phyloP scores from a whole-genome alignment of 169 alveolate species.

The Amoebophrya sp. region DNA sequence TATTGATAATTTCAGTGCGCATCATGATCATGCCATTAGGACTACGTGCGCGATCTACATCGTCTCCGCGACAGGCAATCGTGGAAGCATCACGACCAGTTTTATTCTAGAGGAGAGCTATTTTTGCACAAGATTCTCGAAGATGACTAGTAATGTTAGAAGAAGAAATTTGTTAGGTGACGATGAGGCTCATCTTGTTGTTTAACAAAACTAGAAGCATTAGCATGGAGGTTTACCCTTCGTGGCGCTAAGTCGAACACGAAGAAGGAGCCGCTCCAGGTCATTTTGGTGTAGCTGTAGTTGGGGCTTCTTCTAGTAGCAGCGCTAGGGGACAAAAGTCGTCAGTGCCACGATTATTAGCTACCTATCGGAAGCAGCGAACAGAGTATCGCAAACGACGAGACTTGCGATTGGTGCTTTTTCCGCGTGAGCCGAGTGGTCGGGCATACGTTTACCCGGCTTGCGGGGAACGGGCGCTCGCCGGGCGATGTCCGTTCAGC shows the following conservation, averaged over 20 bases:
- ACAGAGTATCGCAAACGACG: background rate
- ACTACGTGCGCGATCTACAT: no score
- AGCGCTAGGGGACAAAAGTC: background rate
- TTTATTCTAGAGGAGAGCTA: no score
- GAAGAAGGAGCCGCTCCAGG: background rate
- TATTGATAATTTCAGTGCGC: no score
- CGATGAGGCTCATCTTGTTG: background rate
- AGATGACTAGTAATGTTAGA: background rate
- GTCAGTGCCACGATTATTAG: background rate
- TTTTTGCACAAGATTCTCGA: no score
- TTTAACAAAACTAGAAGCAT: background rate
- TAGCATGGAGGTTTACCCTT: background rate
- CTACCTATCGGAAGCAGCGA: background rate
- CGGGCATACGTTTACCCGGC: background rate
- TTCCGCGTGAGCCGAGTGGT: background rate
- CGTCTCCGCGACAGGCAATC: no score
- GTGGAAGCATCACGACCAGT: no score
- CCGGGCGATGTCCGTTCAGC: background rate
- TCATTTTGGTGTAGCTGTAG: background rate
- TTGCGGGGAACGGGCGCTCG: background rate
- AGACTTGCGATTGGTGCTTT: background rate
- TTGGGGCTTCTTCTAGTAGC: background rate
- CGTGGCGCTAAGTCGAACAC: background rate
- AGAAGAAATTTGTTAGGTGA: background rate
- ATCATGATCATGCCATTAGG: no score